phyloP scores from a whole-genome alignment of 495 filamentous ascomycete species.

The Astrocystis sublimbata region DNA sequence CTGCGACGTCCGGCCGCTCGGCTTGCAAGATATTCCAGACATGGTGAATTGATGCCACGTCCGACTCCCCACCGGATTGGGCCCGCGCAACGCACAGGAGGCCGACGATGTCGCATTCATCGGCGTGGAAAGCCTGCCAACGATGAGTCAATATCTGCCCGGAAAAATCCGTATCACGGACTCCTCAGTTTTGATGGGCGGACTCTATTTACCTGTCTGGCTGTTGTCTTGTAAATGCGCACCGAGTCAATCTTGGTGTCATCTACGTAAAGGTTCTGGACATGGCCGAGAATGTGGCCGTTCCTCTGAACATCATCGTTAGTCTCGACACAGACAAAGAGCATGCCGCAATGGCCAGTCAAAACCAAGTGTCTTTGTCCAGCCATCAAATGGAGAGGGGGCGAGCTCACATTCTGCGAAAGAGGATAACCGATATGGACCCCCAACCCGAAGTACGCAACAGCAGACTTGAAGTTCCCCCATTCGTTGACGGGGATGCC shows the following conservation, averaged over 20 bases:
- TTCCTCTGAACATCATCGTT: slow-evolving; percentile 35
- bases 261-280: slow-evolving; percentile 88
- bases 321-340: neutral
- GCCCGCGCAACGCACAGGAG: slow-evolving; percentile 80
- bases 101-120: slow-evolving; percentile 81
- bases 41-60: slow-evolving; percentile 75
- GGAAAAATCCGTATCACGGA: slow-evolving; percentile 50
- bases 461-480: slow-evolving; percentile 77
- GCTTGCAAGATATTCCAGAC: slow-evolving; percentile 78
- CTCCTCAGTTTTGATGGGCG: neutral
- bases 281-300: slow-evolving; percentile 89
- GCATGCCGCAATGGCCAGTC: neutral
- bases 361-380: neutral
- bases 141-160: neutral
- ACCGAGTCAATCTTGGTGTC: slow-evolving; percentile 76
- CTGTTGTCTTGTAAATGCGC: slow-evolving; percentile 86
- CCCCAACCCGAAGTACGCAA: slow-evolving; percentile 89
- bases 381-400: neutral
- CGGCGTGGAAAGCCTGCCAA: slow-evolving; percentile 65
- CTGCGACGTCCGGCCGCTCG: slow-evolving; percentile 76
- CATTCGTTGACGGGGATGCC: slow-evolving; percentile 74
- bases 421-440: slow-evolving; percentile 83
- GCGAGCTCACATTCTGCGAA: slow-evolving; percentile 64
- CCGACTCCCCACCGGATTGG: slow-evolving; percentile 80
- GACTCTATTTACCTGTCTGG: slow-evolving; percentile 54